Evolutionary conservation across 768 basidiomycete genomes (phyloP).

Genomic region (Serendipita vermifera): DNA sequence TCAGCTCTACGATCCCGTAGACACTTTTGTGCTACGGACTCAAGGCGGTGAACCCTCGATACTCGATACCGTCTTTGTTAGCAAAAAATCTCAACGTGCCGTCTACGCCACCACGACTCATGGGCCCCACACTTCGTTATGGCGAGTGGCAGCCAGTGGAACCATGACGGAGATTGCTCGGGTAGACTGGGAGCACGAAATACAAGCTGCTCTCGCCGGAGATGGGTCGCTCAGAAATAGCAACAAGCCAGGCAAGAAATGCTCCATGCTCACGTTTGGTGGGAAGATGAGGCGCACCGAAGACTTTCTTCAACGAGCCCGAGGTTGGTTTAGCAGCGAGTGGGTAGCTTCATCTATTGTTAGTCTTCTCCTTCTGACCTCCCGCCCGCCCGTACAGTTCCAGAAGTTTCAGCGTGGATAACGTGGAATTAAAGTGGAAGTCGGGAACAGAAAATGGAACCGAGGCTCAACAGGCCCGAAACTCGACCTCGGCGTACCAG

Average conservation of each 20-base stretch:
- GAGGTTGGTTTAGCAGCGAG: neutral
- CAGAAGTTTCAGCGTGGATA: neutral
- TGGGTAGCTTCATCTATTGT: too few species aligned
- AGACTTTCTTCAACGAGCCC: neutral
- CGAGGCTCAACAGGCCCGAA: neutral
- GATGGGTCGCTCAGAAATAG: neutral
- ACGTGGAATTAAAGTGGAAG: conserved; percentile 6
- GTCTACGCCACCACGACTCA: conserved; percentile 4
- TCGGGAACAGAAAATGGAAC: neutral
- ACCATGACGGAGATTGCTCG: neutral
- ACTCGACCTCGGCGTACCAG: neutral
- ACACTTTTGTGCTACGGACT: conserved; percentile 7
- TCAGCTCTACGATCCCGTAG: neutral
- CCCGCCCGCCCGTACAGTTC: neutral
- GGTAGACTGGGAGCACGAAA: neutral
- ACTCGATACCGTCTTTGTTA: conserved; percentile 9
- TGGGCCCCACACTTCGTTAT: neutral
- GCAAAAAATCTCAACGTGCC: neutral
- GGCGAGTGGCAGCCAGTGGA: neutral
- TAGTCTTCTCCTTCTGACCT: neutral
- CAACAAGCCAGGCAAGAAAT: neutral
- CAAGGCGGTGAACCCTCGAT: neutral
- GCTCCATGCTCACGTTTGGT: neutral
- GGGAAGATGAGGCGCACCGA: neutral
- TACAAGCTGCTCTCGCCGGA: neutral